A percentile compares a stretch with the other conserved stretches of the same genome.
phyloP scores from a whole-genome alignment of 2,329 filamentous ascomycete genomes.

The Colletotrichum eremochloae region DNA sequence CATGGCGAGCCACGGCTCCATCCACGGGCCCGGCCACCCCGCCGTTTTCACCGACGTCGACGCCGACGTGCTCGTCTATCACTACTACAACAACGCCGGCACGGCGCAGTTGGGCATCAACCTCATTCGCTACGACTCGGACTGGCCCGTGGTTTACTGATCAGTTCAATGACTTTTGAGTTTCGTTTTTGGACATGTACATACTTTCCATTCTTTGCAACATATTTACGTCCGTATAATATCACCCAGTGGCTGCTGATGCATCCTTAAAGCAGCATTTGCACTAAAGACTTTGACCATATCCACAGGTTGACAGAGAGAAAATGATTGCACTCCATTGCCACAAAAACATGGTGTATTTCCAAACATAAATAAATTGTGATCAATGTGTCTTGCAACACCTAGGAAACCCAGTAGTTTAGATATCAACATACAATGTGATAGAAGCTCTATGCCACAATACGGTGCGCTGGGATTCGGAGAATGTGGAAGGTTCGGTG shows the following conservation, averaged over 20 bases:
- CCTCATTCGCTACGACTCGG: conserved; percentile 48
- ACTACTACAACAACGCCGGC: conserved; percentile 48
- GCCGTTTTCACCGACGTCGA: conserved; percentile 50
- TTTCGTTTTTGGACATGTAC: neutral
- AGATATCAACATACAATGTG: no score
- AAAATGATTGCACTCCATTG: neutral
- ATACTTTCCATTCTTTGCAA: neutral
- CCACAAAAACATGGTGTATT: neutral
- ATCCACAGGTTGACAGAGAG: neutral
- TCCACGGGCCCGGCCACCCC: conserved; percentile 51
- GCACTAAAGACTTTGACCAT: no score
- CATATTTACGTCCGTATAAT: neutral
- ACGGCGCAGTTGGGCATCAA: conserved; percentile 49
- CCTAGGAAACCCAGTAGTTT: no score
- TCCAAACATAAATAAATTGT: no score
- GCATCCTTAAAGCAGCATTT: neutral
- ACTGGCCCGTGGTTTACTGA: conserved; percentile 50
- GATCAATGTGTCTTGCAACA: no score
- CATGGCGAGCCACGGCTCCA: conserved; percentile 47
- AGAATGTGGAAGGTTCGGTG: neutral
- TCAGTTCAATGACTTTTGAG: neutral
- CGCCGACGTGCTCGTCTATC: conserved; percentile 50
- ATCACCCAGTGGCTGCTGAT: neutral
- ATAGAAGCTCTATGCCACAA: no score
- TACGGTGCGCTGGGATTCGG: no score